These are phyloP conservation scores for Groenewaldozyma salmanticensis DNA, from an alignment of 805 yeast genomes.

Conservation along the genomic window DNA sequence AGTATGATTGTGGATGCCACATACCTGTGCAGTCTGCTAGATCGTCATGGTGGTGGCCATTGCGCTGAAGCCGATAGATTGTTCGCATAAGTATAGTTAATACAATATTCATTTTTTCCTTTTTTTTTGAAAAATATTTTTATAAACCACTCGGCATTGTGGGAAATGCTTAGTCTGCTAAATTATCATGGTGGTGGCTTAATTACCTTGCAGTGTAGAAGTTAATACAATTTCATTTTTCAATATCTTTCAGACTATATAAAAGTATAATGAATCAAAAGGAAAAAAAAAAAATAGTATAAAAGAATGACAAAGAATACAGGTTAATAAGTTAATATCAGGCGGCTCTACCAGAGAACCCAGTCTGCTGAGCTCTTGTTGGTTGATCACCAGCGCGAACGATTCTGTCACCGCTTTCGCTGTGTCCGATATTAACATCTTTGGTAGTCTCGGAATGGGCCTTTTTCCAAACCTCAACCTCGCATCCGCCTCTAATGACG, in stretches of 20 bases:
- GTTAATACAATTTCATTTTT: too few species aligned
- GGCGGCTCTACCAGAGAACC: slow-evolving; percentile 54
- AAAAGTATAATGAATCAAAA: too few species aligned
- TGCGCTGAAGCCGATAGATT: slow-evolving; percentile 24
- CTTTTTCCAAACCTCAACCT: slow-evolving; percentile 73
- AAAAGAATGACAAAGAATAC: background rate
- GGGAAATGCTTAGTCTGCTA: too few species aligned
- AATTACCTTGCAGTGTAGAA: too few species aligned
- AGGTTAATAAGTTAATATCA: too few species aligned
- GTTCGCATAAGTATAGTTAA: too few species aligned
- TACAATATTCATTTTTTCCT: too few species aligned
- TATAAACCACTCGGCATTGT: too few species aligned
- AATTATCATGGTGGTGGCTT: too few species aligned
- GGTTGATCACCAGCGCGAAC: slow-evolving; percentile 57
- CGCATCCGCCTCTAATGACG: slow-evolving; percentile 69
- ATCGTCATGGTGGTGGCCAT: slow-evolving; percentile 22
- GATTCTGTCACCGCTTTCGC: slow-evolving; percentile 44
- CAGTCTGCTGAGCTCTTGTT: slow-evolving; percentile 33
- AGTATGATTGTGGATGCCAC: slow-evolving; percentile 29
- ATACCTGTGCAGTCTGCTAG: slow-evolving; percentile 29
- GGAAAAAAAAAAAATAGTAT: background rate
- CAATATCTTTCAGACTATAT: too few species aligned
- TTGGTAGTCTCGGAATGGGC: slow-evolving; percentile 59
- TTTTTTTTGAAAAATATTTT: too few species aligned
- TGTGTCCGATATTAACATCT: slow-evolving; percentile 46